A percentile compares a stretch with the other conserved stretches of the same genome.
These are phyloP conservation scores for Clitopilus hobsonii DNA, from an alignment of 768 basidiomycete species.

Conservation along the genomic window DNA sequence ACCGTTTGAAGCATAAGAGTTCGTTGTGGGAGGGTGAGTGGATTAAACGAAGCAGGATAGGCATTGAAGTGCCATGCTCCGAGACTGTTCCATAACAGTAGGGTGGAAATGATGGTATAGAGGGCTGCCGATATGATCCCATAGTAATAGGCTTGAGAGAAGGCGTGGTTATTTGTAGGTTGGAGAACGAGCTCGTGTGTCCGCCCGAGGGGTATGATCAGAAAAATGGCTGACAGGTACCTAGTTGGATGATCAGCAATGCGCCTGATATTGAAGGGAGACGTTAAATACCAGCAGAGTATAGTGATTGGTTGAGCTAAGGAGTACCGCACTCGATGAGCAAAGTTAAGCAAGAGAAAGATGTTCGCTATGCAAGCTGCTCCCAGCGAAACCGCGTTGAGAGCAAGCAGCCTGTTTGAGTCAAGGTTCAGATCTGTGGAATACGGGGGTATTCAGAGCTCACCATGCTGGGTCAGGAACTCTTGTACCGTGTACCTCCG, in stretches of 20 bases:
- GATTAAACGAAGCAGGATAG: conserved; percentile 30
- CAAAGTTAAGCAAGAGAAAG: conserved; percentile 33
- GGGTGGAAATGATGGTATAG: conserved; percentile 19
- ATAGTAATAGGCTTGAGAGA: conserved; percentile 35
- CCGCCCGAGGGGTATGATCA: conserved; percentile 28
- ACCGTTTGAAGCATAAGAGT: conserved; percentile 40
- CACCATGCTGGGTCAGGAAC: conserved; percentile 31
- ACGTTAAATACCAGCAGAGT: conserved; percentile 24
- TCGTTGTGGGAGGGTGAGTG: conserved; percentile 33
- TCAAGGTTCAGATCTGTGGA: neutral
- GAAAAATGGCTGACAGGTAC: conserved; percentile 31
- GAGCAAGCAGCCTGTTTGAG: conserved; percentile 22
- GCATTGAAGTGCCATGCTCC: conserved; percentile 27
- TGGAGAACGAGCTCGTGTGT: conserved; percentile 13
- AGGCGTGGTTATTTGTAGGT: conserved; percentile 12
- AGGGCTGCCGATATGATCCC: conserved; percentile 26
- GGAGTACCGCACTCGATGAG: conserved; percentile 26
- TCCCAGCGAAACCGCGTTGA: conserved; percentile 27
- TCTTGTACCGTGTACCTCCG: conserved; percentile 8
- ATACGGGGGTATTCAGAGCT: neutral
- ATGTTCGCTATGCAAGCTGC: conserved; percentile 29
- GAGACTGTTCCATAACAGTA: conserved; percentile 18
- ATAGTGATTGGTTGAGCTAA: conserved; percentile 34
- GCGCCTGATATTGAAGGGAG: neutral
- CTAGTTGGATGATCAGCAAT: conserved; percentile 11